phyloP scores from a whole-genome alignment of 2,329 filamentous ascomycete genomes.

The Harringtonia aguacate region DNA sequence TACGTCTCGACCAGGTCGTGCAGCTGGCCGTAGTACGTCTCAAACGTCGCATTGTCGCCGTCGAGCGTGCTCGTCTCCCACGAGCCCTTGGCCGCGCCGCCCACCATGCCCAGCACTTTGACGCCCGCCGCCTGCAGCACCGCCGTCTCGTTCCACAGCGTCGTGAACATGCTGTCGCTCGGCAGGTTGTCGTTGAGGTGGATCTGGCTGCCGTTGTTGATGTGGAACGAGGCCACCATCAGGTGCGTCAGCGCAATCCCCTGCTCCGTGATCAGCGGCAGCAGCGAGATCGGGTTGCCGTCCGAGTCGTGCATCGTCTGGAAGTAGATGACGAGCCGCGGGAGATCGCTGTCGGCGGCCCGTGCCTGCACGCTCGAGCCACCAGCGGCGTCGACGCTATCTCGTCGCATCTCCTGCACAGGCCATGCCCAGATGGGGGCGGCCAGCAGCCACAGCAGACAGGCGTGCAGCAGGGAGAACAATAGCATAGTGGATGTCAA shows the following conservation, averaged over 20 bases:
- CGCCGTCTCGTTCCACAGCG: conserved; percentile 69
- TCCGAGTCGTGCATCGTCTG: conserved; percentile 40
- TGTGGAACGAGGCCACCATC: conserved; percentile 76
- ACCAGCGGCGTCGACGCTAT: no score
- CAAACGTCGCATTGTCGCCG: conserved; percentile 42
- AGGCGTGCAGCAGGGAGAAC: no score
- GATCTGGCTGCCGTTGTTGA: conserved; percentile 59
- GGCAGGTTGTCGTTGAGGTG: conserved; percentile 75
- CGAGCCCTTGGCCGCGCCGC: conserved; percentile 70
- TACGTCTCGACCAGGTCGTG: conserved; percentile 46
- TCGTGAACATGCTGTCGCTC: conserved; percentile 52
- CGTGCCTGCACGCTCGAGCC: no score
- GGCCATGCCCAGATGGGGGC: no score
- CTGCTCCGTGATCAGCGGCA: conserved; percentile 37
- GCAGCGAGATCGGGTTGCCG: conserved; percentile 37
- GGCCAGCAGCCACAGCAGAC: no score
- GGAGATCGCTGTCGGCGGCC: conserved; percentile 14
- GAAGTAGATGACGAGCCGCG: conserved; percentile 40
- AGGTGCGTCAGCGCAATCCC: conserved; percentile 59
- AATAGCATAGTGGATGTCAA: no score
- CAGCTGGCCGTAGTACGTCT: conserved; percentile 58
- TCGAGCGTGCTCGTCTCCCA: conserved; percentile 46
- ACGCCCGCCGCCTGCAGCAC: conserved; percentile 63
- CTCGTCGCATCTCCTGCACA: no score
- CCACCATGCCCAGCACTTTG: conserved; percentile 77